Conservation (phyloP, 2,329 filamentous ascomycete genomes). For the Trichoderma endophyticum region DNA sequence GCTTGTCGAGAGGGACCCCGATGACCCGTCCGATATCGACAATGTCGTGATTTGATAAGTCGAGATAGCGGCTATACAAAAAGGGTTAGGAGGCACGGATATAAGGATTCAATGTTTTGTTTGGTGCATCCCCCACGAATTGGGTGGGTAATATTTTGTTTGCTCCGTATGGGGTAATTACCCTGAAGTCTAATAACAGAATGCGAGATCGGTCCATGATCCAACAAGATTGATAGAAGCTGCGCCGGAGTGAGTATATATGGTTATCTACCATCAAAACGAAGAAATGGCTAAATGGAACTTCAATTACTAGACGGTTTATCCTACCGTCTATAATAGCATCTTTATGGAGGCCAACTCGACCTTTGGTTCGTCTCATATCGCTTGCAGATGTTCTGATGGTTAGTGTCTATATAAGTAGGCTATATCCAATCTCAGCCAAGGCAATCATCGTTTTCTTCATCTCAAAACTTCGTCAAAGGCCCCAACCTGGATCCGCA, state of each 20-base stretch:
- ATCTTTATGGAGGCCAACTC: neutral
- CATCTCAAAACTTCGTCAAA: neutral
- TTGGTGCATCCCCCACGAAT: slow-evolving; percentile 13
- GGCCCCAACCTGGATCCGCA: neutral
- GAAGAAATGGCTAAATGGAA: neutral
- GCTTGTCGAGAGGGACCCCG: slow-evolving; percentile 17
- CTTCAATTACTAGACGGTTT: neutral
- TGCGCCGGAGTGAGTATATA: neutral
- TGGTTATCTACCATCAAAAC: neutral
- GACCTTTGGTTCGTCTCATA: neutral
- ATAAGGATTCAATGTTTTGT: neutral
- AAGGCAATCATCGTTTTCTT: neutral
- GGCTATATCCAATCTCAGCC: neutral
- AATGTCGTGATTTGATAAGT: slow-evolving; percentile 21
- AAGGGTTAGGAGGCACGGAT: neutral
- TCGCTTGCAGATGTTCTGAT: neutral
- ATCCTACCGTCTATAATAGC: neutral
- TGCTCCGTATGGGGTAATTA: neutral
- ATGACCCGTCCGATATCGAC: slow-evolving; percentile 25
- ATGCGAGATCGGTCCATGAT: neutral
- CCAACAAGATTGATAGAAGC: neutral
- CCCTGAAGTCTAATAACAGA: neutral
- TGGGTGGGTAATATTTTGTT: neutral
- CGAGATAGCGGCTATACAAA: neutral
- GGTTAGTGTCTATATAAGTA: neutral